Percentiles rank a stretch among this genome's conserved stretches.
Evolutionary conservation across 2,329 filamentous ascomycete species (phyloP).

Genomic region (Alternaria dauci): DNA sequence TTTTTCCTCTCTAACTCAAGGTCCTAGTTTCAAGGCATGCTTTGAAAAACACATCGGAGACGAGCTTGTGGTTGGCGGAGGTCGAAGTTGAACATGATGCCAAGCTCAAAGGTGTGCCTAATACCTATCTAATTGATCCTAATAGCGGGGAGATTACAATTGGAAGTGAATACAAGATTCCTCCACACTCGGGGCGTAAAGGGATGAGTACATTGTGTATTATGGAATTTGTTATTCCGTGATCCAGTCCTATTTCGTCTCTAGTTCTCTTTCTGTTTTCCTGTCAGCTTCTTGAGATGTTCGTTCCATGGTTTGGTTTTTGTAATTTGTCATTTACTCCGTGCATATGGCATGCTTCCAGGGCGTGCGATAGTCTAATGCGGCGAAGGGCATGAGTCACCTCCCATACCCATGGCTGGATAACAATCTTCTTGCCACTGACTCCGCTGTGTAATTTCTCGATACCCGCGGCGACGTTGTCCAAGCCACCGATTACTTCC

Average conservation of each 20-base stretch:
- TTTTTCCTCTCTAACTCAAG: neutral
- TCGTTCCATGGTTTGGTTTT: neutral
- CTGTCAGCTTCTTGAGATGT: neutral
- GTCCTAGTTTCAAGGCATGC: neutral
- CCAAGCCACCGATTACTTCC: slow-evolving; percentile 34
- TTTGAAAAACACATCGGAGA: neutral
- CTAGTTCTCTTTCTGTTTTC: neutral
- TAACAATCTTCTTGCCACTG: slow-evolving; percentile 44
- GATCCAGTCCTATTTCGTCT: neutral
- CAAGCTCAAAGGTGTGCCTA: neutral
- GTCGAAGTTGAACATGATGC: neutral
- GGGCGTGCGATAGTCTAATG: neutral
- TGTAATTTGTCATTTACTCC: neutral
- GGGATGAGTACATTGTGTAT: neutral
- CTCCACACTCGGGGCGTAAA: neutral
- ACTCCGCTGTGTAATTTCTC: slow-evolving; percentile 38
- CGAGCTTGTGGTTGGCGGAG: neutral
- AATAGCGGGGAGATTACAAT: neutral
- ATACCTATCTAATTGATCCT: too few species aligned
- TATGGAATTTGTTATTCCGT: neutral
- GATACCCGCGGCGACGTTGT: slow-evolving; percentile 31
- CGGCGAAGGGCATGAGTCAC: neutral
- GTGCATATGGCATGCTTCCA: neutral
- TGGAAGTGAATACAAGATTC: neutral
- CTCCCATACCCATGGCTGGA: slow-evolving; percentile 26